A percentile compares a stretch with the other conserved stretches of the same genome.
phyloP scores from a whole-genome alignment of 2,329 filamentous ascomycete genomes.

The Colletotrichum tabaci region DNA sequence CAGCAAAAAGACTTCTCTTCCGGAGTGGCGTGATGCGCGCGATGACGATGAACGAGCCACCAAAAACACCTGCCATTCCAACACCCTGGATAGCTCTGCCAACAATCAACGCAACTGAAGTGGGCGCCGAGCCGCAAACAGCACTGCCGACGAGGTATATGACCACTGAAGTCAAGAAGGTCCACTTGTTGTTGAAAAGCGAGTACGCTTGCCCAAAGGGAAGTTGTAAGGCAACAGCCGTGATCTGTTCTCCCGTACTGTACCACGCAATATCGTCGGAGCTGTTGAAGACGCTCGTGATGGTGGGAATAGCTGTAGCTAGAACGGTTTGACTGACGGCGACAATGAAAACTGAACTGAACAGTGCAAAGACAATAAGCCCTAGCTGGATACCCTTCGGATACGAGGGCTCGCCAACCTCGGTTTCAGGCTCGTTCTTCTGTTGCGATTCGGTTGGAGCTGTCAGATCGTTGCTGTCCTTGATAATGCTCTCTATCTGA shows the following conservation, averaged over 20 bases:
- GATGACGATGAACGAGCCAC: constrained; percentile 56
- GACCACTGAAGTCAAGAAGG: constrained; percentile 45
- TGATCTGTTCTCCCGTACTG: constrained; percentile 47
- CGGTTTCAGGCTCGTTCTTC: neutral
- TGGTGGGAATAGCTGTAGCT: constrained; percentile 53
- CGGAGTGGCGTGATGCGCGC: constrained; percentile 52
- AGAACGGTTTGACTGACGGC: constrained; percentile 49
- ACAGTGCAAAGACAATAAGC: constrained; percentile 16
- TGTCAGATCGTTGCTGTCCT: no score
- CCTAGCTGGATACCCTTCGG: constrained; percentile 1
- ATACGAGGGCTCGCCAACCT: constrained; percentile 2
- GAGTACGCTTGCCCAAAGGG: constrained; percentile 49
- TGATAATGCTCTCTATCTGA: no score
- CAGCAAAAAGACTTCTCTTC: constrained; percentile 52
- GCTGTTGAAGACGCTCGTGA: constrained; percentile 53
- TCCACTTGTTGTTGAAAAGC: constrained; percentile 48
- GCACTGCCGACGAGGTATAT: constrained; percentile 47
- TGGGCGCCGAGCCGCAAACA: constrained; percentile 47
- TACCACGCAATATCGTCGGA: constrained; percentile 59
- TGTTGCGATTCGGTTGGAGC: neutral
- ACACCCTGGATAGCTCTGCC: constrained; percentile 55
- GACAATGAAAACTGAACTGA: constrained; percentile 12
- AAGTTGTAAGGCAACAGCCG: constrained; percentile 46
- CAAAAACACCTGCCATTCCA: constrained; percentile 54
- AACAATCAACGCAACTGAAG: constrained; percentile 52